Base-by-base conservation (phyloP, 1,284 basidiomycete genomes). In the Polyporus tsugae region DNA sequence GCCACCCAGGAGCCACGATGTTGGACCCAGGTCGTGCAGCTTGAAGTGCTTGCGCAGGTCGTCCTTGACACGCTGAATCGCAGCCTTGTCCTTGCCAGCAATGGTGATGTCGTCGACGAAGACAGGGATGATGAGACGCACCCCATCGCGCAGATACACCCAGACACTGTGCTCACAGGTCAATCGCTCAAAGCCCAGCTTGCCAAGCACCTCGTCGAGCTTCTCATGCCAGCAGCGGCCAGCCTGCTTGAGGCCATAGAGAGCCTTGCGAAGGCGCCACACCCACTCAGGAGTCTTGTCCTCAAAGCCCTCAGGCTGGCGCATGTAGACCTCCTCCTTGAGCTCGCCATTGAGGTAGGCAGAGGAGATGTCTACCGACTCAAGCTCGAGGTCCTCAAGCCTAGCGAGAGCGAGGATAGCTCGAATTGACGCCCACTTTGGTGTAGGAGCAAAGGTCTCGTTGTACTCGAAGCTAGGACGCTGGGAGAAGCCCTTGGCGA, bases 261-360 rank as follows among this genome's bases (percentile, higher is more conserved):
- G 25, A 11, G 53, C 10, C 53, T 57, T 57, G 53, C 25, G 53
- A 11, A 57, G 53, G 10, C 25, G 53, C 53, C 53, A 57, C 62
- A 70, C 65, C 60, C 64, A 29, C 55, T 78, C 73, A 36, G 78
- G 64, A 13, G 44, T 15, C 42, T 78, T 74, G 38, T 78, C 66
- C 52, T 58, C 74, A 65, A 81, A 81, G 0, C 81, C 81, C 11
- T 73, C 59, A 0, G 80, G 81, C 63, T 82, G 81, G 36, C 78
- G 70, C 76, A 84, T 80, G 66, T 82, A 84, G 46, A 84, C 75
- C 1, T 77, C 75, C 59, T 85, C 81, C 0, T 82, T 75, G 0
- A 88, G 77, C 0, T 75, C 44, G 0, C 82, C 83, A 72, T 85
- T 81, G 0, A 85, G 76, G n/a, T n/a, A n/a, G n/a, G n/a, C n/a